Evolutionary conservation across 2,329 filamentous ascomycete genomes (phyloP).

Genomic region (Macrophomina pseudophaseolina): DNA sequence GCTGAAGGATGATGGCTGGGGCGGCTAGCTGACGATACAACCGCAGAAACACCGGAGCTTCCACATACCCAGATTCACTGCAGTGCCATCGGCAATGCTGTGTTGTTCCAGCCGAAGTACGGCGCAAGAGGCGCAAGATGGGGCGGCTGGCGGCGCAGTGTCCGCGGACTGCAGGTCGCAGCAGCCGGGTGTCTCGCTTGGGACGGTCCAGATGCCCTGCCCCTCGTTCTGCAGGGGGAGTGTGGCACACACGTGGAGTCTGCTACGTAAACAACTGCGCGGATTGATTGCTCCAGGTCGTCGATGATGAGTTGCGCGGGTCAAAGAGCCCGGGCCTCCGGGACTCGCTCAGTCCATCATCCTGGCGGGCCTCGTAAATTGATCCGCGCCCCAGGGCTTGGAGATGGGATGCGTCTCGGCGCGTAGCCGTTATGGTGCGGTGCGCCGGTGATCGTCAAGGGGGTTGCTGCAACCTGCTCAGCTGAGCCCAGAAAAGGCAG

Average conservation of each 20-base stretch:
- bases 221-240: background rate
- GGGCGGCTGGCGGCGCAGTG: background rate
- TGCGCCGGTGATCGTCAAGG: conserved; percentile 17
- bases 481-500: background rate
- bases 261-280: conserved; percentile 19
- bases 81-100: background rate
- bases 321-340: background rate
- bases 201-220: background rate
- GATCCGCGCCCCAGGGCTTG: conserved; percentile 11
- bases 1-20: conserved; percentile 11
- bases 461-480: background rate
- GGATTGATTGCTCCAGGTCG: background rate
- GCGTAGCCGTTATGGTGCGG: background rate
- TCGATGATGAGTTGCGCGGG: background rate
- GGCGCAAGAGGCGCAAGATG: background rate
- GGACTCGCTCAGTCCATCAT: background rate
- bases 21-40: background rate
- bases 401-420: conserved; percentile 5
- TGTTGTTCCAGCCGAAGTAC: background rate
- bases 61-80: background rate
- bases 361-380: background rate
- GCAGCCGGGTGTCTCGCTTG: background rate
- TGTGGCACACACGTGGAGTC: conserved; percentile 2
- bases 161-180: background rate
- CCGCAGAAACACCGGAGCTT: conserved; percentile 20